phyloP scores from a whole-genome alignment of 225 moss, liverwort and hornwort species.

The Marchantia paleacea region DNA sequence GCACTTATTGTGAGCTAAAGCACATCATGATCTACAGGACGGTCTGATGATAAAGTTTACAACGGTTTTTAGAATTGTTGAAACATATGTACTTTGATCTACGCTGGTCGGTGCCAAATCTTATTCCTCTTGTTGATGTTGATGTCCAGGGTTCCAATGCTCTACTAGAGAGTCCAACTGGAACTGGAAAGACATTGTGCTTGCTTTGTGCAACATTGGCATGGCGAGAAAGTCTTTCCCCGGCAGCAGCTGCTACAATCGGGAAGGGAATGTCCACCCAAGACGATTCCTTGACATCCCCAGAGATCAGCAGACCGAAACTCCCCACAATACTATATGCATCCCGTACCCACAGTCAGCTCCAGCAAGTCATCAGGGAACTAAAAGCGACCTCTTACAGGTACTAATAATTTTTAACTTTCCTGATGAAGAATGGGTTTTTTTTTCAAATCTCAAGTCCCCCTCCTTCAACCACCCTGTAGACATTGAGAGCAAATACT shows the following conservation, averaged over 20 bases:
- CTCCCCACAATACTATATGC: constrained; percentile 86
- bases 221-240: constrained; percentile 76
- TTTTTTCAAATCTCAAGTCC: neutral
- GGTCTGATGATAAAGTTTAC: too few species aligned
- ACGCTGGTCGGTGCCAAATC: neutral
- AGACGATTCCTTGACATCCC: constrained; percentile 36
- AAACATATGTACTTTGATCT: neutral
- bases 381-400: constrained; percentile 84
- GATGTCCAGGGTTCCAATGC: constrained; percentile 70
- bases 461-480: too few species aligned
- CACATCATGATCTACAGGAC: neutral
- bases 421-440: neutral
- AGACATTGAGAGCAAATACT: too few species aligned
- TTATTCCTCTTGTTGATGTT: neutral
- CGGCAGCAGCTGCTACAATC: constrained; percentile 26
- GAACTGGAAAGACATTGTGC: constrained; percentile 94
- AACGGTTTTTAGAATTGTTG: neutral
- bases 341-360: constrained; percentile 95
- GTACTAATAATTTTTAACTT: constrained; percentile 32
- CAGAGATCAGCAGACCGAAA: constrained; percentile 40
- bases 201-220: constrained; percentile 96
- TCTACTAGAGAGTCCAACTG: constrained; percentile 94
- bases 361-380: constrained; percentile 98
- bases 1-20: neutral
- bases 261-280: constrained; percentile 34